Evolutionary conservation across 2,329 filamentous ascomycete genomes (phyloP).

Genomic region (Alternaria panax): DNA sequence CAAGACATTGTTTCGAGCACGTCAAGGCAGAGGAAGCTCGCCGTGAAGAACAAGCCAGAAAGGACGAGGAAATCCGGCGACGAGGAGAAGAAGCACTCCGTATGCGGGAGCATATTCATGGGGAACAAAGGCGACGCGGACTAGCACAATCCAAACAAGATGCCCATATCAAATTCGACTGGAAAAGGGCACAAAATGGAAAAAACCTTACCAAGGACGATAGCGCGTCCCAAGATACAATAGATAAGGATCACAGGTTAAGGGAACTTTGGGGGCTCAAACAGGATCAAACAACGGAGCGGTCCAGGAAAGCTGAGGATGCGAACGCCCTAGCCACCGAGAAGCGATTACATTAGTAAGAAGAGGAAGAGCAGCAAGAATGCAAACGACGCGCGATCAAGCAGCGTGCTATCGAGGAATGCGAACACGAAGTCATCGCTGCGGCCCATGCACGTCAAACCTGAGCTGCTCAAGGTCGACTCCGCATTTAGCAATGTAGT

Average conservation of each 20-base stretch:
- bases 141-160: too few species aligned
- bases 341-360: neutral
- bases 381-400: too few species aligned
- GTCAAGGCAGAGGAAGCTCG: neutral
- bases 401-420: too few species aligned
- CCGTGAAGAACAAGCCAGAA: neutral
- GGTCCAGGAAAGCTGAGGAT: neutral
- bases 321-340: neutral
- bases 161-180: too few species aligned
- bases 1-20: too few species aligned
- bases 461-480: neutral
- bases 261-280: neutral
- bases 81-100: neutral
- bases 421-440: neutral
- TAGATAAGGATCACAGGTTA: neutral
- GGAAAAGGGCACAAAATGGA: too few species aligned
- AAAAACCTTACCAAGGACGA: neutral
- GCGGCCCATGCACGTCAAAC: neutral
- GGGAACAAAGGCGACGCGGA: neutral
- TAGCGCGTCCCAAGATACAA: neutral
- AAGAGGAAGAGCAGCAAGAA: neutral
- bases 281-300: neutral
- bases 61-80: neutral
- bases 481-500: neutral
- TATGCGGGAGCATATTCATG: neutral